A percentile compares a stretch with the other conserved stretches of the same genome.
These are phyloP conservation scores for Tetrastigma voinierianum DNA, from an alignment of 164 flowering plant species.

Conservation along the genomic window DNA sequence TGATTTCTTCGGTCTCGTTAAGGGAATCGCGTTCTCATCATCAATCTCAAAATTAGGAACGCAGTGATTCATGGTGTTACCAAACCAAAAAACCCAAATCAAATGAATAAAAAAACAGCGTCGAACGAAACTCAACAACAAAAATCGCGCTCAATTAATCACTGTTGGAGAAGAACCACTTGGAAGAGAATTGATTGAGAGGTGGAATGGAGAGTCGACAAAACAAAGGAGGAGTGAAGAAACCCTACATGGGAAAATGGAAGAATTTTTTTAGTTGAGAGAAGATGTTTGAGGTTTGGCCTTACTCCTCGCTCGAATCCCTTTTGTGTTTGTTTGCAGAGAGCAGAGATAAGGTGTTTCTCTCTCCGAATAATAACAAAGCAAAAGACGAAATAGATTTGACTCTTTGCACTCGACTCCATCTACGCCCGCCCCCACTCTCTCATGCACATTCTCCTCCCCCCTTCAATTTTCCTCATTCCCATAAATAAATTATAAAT, in stretches of 20 bases:
- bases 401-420: not conserved
- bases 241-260: not conserved
- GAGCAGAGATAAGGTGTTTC: conserved; percentile 24
- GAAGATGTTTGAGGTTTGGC: not conserved
- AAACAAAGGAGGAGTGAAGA: no score
- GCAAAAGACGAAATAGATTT: conserved; percentile 18
- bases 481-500: no score
- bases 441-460: not conserved
- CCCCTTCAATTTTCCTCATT: not conserved
- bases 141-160: not conserved
- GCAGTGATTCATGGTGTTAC: conserved; percentile 35
- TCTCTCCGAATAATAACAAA: conserved; percentile 17
- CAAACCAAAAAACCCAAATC: not conserved
- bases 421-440: not conserved
- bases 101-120: not conserved
- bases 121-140: not conserved
- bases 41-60: conserved; percentile 67
- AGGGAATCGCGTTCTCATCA: conserved; percentile 45
- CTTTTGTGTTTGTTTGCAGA: not conserved
- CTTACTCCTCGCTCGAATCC: not conserved
- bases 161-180: not conserved
- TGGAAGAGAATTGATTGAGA: no score
- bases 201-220: no score
- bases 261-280: not conserved
- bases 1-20: conserved; percentile 23